Base-by-base conservation (phyloP, 2,329 filamentous ascomycete species). In the Xylariaceae sp. region DNA sequence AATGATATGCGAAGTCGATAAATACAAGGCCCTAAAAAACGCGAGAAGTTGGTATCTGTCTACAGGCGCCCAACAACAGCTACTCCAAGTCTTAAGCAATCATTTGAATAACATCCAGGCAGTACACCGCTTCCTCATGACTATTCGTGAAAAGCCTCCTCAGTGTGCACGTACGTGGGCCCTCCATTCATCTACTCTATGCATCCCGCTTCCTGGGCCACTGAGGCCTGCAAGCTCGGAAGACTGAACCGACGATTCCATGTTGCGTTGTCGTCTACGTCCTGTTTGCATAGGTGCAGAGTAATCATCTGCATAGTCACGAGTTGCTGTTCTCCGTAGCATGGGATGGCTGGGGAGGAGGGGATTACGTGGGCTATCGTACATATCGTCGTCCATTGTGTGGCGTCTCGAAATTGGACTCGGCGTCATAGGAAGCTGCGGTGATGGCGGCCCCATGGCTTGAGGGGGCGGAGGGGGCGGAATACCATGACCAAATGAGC, bases 331-430 rank as follows among this genome's bases (percentile, higher is more conserved):
- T 46, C 60, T 55, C 44, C 61, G 57, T 14, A 60, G 59, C n/a
- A 53, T 39, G 31, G 62, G 54, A 33, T 64, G 61, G 22, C 66
- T 65, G 14, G 63, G 60, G 35, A 65, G 62, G 27, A 61, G 63
- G 45, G 59, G 58, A 44, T 58, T 61, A 30, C 64, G 58, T 32
- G 62, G 58, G 38, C 51, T 57, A 52, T 67, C 64, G 57, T 72
- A 72, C 42, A 69, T 45, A 4, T 73, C 71, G 14, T 71, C 68
- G 6, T 75, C 72, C 58, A 71, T 66, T 6, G 69, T 71, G 50
- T 73, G 70, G 40, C 71, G 65, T 39, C 71, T 63, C 53, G 69
- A 60, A 48, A 69, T 59, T 10, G 63, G 61, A 45, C 64, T 56
- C 7, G 62, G 61, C 14, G 62, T 40, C 27, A 61, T 51, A 7